These are phyloP conservation scores for Wickerhamiella azymoides DNA, from an alignment of 805 yeast species.

Conservation along the genomic window DNA sequence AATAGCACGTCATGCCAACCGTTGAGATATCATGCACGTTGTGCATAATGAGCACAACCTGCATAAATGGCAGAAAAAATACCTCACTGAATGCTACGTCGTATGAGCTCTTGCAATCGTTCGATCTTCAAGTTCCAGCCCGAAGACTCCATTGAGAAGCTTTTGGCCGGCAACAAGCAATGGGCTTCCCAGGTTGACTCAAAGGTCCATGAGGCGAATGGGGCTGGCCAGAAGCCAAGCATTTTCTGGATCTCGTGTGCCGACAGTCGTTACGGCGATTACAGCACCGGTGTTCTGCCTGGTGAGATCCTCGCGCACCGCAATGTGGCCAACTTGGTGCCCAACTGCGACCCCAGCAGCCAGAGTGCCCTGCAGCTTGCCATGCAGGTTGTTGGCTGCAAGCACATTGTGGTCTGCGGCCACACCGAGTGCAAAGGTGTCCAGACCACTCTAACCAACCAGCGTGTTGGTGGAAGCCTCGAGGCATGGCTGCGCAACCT, in stretches of 20 bases:
- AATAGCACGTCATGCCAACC: neutral
- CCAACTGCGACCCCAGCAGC: slow-evolving; percentile 53
- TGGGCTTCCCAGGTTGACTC: slow-evolving; percentile 36
- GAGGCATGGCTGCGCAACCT: slow-evolving; percentile 59
- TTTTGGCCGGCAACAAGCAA: slow-evolving; percentile 29
- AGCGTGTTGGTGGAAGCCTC: slow-evolving; percentile 51
- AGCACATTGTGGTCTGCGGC: slow-evolving; percentile 75
- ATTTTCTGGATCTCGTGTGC: slow-evolving; percentile 91
- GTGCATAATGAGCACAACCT: neutral
- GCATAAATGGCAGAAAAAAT: slow-evolving; percentile 2
- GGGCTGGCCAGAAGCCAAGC: slow-evolving; percentile 80
- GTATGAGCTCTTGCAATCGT: neutral
- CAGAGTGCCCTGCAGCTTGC: slow-evolving; percentile 80
- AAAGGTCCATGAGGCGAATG: slow-evolving; percentile 46
- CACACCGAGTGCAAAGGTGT: slow-evolving; percentile 94
- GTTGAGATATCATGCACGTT: neutral
- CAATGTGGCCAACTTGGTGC: slow-evolving; percentile 70
- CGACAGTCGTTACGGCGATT: slow-evolving; percentile 80
- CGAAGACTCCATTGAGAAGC: slow-evolving; percentile 24
- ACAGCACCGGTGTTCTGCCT: slow-evolving; percentile 61
- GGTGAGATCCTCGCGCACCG: slow-evolving; percentile 86
- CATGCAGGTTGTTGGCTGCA: slow-evolving; percentile 67
- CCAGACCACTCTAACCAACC: slow-evolving; percentile 58
- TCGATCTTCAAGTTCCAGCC: slow-evolving; percentile 23
- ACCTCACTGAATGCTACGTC: slow-evolving; percentile 4